Evolutionary conservation across 2,329 filamentous ascomycete genomes (phyloP), one percentile per base, ranked within the genome.

Genomic region (Xylariales sp.): DNA sequence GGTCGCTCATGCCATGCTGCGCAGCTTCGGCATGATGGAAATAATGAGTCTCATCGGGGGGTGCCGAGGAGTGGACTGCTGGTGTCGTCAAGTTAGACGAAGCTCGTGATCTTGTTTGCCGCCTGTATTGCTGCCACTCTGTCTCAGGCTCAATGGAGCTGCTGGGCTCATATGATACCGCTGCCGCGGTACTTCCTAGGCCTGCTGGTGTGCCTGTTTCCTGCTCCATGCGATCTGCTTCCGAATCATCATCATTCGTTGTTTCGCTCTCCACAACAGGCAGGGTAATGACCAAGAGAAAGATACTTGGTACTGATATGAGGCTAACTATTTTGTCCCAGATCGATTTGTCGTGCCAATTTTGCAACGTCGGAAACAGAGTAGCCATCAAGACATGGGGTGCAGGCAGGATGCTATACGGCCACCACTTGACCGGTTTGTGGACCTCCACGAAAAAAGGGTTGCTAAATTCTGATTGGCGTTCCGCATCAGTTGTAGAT

Each of bases 291-390:
- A 91, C 91, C 4, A 98, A 71, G 3, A 97, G 65, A 45, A 98
- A 87, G 25, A 98, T 88, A 50, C 85, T 94, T 1, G 90, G 87
- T n/a, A 88, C 83, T 6, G 90, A 90, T 25, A 94, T 73, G 10
- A 93, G 52, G 29, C 88, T 91, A 33, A 96, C 66, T 30, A 89
- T 65, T 54, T 86, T 89, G 51, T 91, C 90, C 80, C 83, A 88
- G n/a, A 84, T 61, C n/a, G 70, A 80, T 62, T 96, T 97, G 19
- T 85, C 78, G 29, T 63, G 69, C 88, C 91, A 98, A 18, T 76
- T 81, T 46, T 81, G 83, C 20, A 98, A 63, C 0, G 91, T 96
- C 1, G 93, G 93, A 49, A 97, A 95, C 0, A 98, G 63, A 0
- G 86, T 90, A 13, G 78, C 74, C 13, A 81, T 60, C 12, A 97